phyloP scores from a whole-genome alignment of 305 asterid genomes.

The Fraxinus floribunda region DNA sequence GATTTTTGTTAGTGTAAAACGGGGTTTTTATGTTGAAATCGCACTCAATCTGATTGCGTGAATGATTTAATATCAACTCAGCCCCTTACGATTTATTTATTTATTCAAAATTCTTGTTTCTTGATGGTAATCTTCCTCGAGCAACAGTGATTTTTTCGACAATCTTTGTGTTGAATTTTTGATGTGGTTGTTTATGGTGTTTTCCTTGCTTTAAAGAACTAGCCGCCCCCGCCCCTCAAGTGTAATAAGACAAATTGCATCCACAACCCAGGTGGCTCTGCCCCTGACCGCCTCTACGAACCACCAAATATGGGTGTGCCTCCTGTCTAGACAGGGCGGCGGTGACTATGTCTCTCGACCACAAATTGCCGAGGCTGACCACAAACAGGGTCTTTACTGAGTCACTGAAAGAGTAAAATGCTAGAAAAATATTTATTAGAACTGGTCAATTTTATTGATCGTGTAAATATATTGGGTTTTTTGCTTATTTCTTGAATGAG shows the following conservation, averaged over 20 bases:
- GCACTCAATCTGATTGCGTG: background rate
- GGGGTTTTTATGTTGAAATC: background rate
- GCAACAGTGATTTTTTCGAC: background rate
- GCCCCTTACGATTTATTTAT: background rate
- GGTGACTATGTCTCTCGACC: background rate
- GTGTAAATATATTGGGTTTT: background rate
- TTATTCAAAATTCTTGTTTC: too few relatives aligned
- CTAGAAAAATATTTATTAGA: background rate
- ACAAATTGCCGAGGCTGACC: background rate
- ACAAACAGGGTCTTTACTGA: too few relatives aligned
- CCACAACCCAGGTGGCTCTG: background rate
- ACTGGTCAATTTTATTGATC: background rate
- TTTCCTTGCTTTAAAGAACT: background rate
- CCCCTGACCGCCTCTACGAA: background rate
- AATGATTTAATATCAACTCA: background rate
- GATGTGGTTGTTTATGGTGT: background rate
- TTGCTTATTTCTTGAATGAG: background rate
- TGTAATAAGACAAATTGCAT: background rate
- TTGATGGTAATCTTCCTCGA: background rate
- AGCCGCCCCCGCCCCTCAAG: background rate
- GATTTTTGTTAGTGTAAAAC: background rate
- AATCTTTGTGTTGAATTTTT: too few relatives aligned
- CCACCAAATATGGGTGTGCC: background rate
- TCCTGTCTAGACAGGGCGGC: background rate
- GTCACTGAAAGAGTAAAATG: background rate